phyloP scores from a whole-genome alignment of 2,329 filamentous ascomycete genomes.

The Mariannaea sp. region DNA sequence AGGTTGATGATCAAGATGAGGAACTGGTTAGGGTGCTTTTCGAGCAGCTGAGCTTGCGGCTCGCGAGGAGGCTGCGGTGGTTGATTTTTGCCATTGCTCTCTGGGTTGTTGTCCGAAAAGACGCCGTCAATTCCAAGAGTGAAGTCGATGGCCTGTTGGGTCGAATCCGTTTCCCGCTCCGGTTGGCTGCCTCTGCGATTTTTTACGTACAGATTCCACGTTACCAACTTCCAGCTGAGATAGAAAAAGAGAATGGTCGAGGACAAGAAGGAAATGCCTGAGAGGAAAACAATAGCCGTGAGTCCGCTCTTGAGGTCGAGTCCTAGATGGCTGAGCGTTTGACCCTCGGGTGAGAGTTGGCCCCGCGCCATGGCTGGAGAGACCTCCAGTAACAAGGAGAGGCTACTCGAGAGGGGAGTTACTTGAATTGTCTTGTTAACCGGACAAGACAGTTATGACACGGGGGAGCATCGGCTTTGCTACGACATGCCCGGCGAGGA shows the following conservation, averaged over 20 bases:
- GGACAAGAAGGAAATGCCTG: constrained; percentile 40
- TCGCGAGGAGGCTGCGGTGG: neutral
- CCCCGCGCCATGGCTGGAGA: constrained; percentile 34
- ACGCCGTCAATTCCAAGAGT: constrained; percentile 45
- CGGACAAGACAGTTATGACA: neutral
- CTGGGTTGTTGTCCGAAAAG: constrained; percentile 28
- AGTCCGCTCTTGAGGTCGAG: constrained; percentile 35
- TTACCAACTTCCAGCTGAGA: constrained; percentile 39
- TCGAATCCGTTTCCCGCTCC: constrained; percentile 12
- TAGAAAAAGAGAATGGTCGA: constrained; percentile 40
- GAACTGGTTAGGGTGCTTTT: constrained; percentile 64
- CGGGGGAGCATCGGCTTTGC: neutral
- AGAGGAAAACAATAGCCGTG: constrained; percentile 38
- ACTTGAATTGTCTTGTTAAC: no score
- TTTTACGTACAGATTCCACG: constrained; percentile 37
- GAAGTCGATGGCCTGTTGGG: constrained; percentile 41
- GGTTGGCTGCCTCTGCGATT: constrained; percentile 11
- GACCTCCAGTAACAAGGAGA: neutral
- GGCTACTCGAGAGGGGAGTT: no score
- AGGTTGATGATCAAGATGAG: constrained; percentile 72
- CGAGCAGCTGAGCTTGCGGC: constrained; percentile 30
- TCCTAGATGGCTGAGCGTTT: constrained; percentile 33
- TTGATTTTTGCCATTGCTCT: neutral
- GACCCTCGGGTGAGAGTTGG: constrained; percentile 27
- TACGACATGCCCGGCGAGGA: neutral